Conservation (phyloP, 495 filamentous ascomycete species). For the Aspergillus olivimuriae region DNA sequence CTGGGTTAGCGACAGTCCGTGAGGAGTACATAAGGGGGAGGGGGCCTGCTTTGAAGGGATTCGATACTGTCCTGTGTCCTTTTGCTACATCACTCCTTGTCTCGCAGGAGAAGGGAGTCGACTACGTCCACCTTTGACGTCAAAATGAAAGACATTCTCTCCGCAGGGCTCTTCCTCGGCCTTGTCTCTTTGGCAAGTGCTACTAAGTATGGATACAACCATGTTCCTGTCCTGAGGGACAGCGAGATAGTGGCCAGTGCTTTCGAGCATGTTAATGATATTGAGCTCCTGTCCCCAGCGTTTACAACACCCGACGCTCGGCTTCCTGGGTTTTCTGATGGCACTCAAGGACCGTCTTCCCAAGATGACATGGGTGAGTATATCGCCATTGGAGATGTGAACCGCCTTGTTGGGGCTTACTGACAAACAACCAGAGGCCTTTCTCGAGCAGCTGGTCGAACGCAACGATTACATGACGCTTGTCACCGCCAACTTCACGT, state of each 20-base stretch:
- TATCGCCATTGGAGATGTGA: background rate
- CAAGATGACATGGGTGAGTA: slow-evolving; percentile 6
- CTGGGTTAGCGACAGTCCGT: too few relatives aligned
- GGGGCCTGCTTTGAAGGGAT: background rate
- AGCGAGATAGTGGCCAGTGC: slow-evolving; percentile 2
- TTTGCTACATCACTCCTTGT: background rate
- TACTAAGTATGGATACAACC: slow-evolving; percentile 3
- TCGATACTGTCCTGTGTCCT: background rate
- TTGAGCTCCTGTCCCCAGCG: slow-evolving; percentile 5
- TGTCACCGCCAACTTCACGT: slow-evolving; percentile 6
- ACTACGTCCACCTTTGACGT: background rate
- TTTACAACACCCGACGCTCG: slow-evolving; percentile 1
- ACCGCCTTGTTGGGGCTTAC: background rate
- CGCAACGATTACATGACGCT: slow-evolving; percentile 5
- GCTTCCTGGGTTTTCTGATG: slow-evolving; percentile 5
- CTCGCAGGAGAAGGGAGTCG: background rate
- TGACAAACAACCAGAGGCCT: slow-evolving; percentile 1
- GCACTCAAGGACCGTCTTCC: slow-evolving; percentile 4
- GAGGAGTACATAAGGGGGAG: slow-evolving; percentile 3
- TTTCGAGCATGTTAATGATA: slow-evolving; percentile 1
- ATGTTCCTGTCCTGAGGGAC: slow-evolving; percentile 3
- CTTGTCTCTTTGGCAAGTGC: slow-evolving; percentile 4
- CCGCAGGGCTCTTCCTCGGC: background rate
- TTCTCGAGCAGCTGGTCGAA: slow-evolving; percentile 2
- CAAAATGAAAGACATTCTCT: background rate